Conservation (phyloP, 2,329 filamentous ascomycete genomes). For the Penicillium sp. region DNA sequence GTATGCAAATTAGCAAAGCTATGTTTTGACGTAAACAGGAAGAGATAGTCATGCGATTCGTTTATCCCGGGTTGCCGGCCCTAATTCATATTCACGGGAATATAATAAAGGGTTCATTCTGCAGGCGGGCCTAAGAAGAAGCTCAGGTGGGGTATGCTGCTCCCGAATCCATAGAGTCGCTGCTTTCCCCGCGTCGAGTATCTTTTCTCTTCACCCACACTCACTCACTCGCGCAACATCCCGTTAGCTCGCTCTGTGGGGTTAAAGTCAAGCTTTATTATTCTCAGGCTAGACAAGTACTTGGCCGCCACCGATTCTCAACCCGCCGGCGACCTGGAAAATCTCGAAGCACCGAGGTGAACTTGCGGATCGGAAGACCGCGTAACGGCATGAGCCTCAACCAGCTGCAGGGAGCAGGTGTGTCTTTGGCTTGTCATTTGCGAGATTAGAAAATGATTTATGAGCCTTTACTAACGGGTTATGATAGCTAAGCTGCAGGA, state of each 20-base stretch:
- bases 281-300: background rate
- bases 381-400: conserved; percentile 30
- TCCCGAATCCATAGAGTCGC: conserved; percentile 9
- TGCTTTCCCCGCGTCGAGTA: conserved; percentile 18
- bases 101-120: background rate
- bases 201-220: conserved; percentile 4
- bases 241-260: background rate
- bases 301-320: background rate
- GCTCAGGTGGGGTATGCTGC: conserved; percentile 13
- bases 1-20: background rate
- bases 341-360: background rate
- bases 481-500: conserved; percentile 67
- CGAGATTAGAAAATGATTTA: no score
- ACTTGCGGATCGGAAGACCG: background rate
- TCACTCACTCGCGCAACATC: background rate
- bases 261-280: background rate
- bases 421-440: background rate
- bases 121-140: background rate
- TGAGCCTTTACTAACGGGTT: background rate
- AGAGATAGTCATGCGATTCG: background rate
- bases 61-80: background rate
- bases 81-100: background rate
- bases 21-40: background rate
- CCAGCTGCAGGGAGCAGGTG: conserved; percentile 36
- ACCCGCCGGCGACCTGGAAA: background rate